A percentile compares a stretch with the other conserved stretches of the same genome.
Evolutionary conservation across 1,284 basidiomycete genomes (phyloP).

Genomic region (Sporisorium scitamineum): DNA sequence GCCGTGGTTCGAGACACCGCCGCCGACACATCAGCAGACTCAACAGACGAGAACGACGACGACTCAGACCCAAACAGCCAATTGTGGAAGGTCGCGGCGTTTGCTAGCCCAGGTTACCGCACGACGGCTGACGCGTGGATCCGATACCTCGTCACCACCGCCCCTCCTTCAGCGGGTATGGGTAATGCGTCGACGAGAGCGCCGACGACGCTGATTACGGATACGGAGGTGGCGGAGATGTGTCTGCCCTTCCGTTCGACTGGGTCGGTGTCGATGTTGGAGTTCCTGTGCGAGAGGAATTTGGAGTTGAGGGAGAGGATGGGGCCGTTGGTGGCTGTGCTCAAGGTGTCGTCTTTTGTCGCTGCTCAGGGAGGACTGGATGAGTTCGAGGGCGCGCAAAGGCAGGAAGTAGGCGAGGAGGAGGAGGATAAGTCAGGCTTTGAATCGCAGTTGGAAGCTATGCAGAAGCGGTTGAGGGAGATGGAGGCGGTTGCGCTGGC

Average conservation of each 20-base stretch:
- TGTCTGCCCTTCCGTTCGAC: constrained; percentile 18
- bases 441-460: constrained; percentile 18
- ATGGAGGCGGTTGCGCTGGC: constrained; percentile 2
- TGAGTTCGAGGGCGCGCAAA: no score
- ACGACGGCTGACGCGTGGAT: constrained; percentile 42
- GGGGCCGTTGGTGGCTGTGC: constrained; percentile 15
- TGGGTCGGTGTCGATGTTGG: constrained; percentile 8
- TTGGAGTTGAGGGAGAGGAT: constrained; percentile 10
- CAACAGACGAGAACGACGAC: background rate
- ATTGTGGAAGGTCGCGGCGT: constrained; percentile 20
- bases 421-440: constrained; percentile 15
- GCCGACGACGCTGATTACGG: constrained; percentile 13
- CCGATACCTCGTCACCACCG: constrained; percentile 23
- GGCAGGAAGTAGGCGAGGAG: background rate
- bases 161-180: constrained; percentile 5
- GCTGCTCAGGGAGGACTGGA: background rate
- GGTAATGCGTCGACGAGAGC: constrained; percentile 1
- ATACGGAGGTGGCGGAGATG: constrained; percentile 22
- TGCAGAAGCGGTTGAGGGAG: constrained; percentile 20
- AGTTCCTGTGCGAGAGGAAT: constrained; percentile 26
- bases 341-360: constrained; percentile 15
- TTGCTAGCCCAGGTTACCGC: constrained; percentile 20
- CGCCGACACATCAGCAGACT: background rate
- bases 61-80: constrained; percentile 15
- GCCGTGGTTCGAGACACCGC: constrained; percentile 8